A percentile compares a stretch with the other conserved stretches of the same genome.
Evolutionary conservation across 106 monocot genomes (phyloP).

Genomic region (Dioscorea zingiberensis): DNA sequence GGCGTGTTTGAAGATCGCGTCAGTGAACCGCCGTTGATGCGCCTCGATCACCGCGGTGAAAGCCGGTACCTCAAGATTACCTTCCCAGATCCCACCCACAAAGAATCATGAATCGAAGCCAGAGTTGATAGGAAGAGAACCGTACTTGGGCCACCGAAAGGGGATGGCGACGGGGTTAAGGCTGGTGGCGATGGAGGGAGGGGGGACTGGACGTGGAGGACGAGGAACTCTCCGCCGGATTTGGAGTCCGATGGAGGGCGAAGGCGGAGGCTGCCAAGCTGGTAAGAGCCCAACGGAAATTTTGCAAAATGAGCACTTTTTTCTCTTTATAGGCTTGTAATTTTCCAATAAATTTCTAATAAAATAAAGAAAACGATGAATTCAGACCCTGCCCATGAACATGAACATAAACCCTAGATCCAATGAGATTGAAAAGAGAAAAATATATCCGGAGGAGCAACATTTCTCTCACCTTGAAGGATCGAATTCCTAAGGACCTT

Average conservation of each 20-base stretch:
- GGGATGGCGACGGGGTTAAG: conserved; percentile 81
- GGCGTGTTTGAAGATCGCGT: conserved; percentile 71
- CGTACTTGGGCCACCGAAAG: conserved; percentile 90
- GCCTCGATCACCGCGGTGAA: conserved; percentile 88
- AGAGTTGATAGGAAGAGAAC: background rate
- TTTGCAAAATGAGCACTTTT: too few relatives aligned
- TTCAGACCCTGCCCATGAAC: too few relatives aligned
- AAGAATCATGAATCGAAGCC: too few relatives aligned
- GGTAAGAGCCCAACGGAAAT: conserved; percentile 52
- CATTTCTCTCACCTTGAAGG: too few relatives aligned
- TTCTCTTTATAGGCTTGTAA: too few relatives aligned
- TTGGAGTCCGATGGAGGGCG: conserved; percentile 6
- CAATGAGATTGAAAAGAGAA: too few relatives aligned
- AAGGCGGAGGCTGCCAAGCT: conserved; percentile 90
- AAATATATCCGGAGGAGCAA: too few relatives aligned
- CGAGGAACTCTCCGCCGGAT: conserved; percentile 41
- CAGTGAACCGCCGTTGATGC: conserved; percentile 82
- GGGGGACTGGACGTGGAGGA: conserved; percentile 88
- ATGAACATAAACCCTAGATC: too few relatives aligned
- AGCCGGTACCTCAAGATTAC: conserved; percentile 78
- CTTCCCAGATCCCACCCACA: conserved; percentile 16
- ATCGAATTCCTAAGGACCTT: too few relatives aligned
- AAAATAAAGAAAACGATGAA: too few relatives aligned
- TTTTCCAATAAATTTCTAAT: too few relatives aligned
- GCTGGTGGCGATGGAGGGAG: conserved; percentile 65